These are phyloP conservation scores for Aspergillus biplanus DNA, from an alignment of 495 filamentous ascomycete genomes.

Conservation along the genomic window DNA sequence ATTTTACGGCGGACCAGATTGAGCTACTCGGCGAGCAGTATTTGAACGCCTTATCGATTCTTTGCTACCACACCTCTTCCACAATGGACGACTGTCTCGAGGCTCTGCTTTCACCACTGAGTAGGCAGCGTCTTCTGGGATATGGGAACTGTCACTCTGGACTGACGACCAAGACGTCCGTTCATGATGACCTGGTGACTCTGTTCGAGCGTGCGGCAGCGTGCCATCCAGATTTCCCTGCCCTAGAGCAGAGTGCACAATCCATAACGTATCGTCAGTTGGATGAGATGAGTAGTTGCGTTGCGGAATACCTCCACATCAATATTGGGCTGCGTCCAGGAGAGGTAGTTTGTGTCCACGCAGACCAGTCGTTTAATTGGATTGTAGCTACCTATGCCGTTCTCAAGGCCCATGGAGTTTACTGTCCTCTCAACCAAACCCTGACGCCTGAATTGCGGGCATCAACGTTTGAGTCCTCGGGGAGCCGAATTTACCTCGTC, in stretches of 20 bases:
- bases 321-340: slow-evolving; percentile 12
- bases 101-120: background rate
- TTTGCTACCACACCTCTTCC: background rate
- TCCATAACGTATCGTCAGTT: slow-evolving; percentile 27
- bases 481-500: slow-evolving; percentile 17
- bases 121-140: background rate
- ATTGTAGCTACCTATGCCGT: slow-evolving; percentile 38
- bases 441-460: slow-evolving; percentile 21
- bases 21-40: background rate
- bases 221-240: slow-evolving; percentile 14
- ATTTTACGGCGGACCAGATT: background rate
- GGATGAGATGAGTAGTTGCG: background rate
- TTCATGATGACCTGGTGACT: slow-evolving; percentile 27
- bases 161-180: background rate
- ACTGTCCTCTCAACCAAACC: slow-evolving; percentile 29
- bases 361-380: slow-evolving; percentile 43
- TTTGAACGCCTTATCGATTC: slow-evolving; percentile 1
- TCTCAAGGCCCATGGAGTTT: slow-evolving; percentile 36
- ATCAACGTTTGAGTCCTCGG: slow-evolving; percentile 18
- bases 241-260: slow-evolving; percentile 13
- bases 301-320: slow-evolving; percentile 15
- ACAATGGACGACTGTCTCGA: background rate
- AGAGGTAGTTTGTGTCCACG: slow-evolving; percentile 36
- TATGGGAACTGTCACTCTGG: slow-evolving; percentile 9
- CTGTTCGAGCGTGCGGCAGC: slow-evolving; percentile 23